phyloP scores from a whole-genome alignment of 2,329 filamentous ascomycete species.

The Ophioceras dolichostomum region DNA sequence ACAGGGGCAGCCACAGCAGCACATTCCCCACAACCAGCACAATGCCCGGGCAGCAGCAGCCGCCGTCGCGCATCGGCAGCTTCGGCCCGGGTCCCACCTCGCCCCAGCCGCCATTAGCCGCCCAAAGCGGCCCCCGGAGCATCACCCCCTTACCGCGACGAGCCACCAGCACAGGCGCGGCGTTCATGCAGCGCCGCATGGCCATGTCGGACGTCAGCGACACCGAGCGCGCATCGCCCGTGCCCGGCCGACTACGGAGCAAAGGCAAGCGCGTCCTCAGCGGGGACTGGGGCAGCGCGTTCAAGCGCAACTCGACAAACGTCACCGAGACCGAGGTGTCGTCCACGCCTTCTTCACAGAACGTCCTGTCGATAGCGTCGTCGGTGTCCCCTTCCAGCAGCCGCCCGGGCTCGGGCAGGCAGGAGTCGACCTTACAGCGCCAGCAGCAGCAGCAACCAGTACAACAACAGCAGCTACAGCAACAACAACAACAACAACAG shows the following conservation, averaged over 20 bases:
- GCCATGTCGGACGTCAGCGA: slow-evolving; percentile 12
- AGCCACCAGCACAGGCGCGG: slow-evolving; percentile 32
- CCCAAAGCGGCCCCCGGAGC: not conserved
- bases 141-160: slow-evolving; percentile 19
- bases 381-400: not conserved
- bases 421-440: not conserved
- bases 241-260: not conserved
- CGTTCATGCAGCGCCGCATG: slow-evolving; percentile 29
- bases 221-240: slow-evolving; percentile 5
- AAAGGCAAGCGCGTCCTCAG: slow-evolving; percentile 13
- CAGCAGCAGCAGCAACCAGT: not conserved
- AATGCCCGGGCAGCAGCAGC: too few species aligned
- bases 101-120: not conserved
- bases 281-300: slow-evolving; percentile 14
- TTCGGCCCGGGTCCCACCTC: too few species aligned
- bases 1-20: not conserved
- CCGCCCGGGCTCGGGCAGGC: not conserved
- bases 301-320: slow-evolving; percentile 8
- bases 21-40: not conserved
- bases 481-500: not conserved
- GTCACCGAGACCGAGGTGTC: not conserved
- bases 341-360: too few species aligned
- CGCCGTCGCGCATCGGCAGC: too few species aligned
- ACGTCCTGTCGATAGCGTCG: not conserved
- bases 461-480: not conserved